A percentile compares a stretch with the other conserved stretches of the same genome.
These are phyloP conservation scores for Citrus hindsii DNA, from an alignment of 345 rosid species.

Conservation along the genomic window DNA sequence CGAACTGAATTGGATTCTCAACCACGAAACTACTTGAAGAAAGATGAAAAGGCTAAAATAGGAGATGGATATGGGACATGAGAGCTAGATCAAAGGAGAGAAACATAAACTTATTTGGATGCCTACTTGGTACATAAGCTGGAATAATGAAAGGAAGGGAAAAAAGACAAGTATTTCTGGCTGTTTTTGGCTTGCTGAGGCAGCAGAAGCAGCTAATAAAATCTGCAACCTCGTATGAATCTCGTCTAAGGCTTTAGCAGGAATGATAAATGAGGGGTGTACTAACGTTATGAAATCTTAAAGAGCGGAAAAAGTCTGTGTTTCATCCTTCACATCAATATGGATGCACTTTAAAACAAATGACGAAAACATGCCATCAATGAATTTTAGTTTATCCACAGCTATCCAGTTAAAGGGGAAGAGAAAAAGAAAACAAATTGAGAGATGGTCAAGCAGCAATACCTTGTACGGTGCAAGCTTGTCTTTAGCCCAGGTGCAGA, in stretches of 20 bases:
- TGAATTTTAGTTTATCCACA: not conserved
- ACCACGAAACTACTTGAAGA: not conserved
- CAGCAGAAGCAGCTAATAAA: slow-evolving; percentile 6
- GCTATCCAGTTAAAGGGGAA: not conserved
- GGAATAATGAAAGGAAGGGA: not conserved
- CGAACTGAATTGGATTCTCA: not conserved
- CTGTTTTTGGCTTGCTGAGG: not conserved
- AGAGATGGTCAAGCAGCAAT: slow-evolving; percentile 7
- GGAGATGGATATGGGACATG: not conserved
- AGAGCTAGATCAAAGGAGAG: not conserved
- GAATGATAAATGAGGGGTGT: not conserved
- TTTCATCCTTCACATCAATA: not conserved
- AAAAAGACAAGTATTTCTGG: not conserved
- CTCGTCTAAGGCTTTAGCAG: not conserved
- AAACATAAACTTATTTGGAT: not conserved
- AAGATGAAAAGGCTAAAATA: not conserved
- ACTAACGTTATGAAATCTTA: too few relatives aligned
- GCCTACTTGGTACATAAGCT: not conserved
- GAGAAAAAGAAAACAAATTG: not conserved
- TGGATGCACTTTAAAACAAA: not conserved
- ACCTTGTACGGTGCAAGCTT: slow-evolving; percentile 99
- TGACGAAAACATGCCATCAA: not conserved
- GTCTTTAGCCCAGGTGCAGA: slow-evolving; percentile 78
- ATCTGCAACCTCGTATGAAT: not conserved
- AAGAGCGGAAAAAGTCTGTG: not conserved